Evolutionary conservation across 371 early-diverging fungal genomes (phyloP).

Genomic region (Parasitella parasitica): DNA sequence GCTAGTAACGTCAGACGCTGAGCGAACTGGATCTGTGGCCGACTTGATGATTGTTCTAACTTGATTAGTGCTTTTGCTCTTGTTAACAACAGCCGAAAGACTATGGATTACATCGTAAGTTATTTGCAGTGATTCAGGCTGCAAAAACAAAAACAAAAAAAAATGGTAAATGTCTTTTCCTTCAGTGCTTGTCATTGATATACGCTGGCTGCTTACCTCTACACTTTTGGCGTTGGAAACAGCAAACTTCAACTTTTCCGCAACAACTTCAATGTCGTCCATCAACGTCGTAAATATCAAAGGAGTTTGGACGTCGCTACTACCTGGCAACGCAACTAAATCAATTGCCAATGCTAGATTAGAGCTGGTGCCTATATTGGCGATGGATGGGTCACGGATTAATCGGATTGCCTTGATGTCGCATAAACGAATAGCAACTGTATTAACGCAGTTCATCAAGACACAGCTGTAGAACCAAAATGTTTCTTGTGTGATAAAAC

Average conservation of each 20-base stretch:
- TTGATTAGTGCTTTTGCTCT: slow-evolving; percentile 27
- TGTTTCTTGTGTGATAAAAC: slow-evolving; percentile 45
- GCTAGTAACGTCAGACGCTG: slow-evolving; percentile 5
- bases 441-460: slow-evolving; percentile 44
- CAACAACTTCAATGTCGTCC: slow-evolving; percentile 42
- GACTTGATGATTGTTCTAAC: slow-evolving; percentile 34
- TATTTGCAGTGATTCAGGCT: slow-evolving; percentile 40
- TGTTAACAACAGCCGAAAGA: slow-evolving; percentile 37
- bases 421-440: slow-evolving; percentile 40
- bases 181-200: too few relatives aligned
- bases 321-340: slow-evolving; percentile 9
- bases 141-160: neutral
- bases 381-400: slow-evolving; percentile 38
- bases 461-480: slow-evolving; percentile 54
- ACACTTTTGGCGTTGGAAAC: slow-evolving; percentile 40
- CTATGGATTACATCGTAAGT: slow-evolving; percentile 44
- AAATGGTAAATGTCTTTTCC: too few relatives aligned
- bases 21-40: slow-evolving; percentile 23
- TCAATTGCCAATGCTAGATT: slow-evolving; percentile 43
- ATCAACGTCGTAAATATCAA: slow-evolving; percentile 39
- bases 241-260: slow-evolving; percentile 39
- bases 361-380: slow-evolving; percentile 29
- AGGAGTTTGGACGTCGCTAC: slow-evolving; percentile 19
- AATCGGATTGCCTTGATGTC: slow-evolving; percentile 40
- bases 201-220: slow-evolving; percentile 16